Evolutionary conservation across 2,329 filamentous ascomycete genomes (phyloP).

Genomic region (Fusarium sp.): DNA sequence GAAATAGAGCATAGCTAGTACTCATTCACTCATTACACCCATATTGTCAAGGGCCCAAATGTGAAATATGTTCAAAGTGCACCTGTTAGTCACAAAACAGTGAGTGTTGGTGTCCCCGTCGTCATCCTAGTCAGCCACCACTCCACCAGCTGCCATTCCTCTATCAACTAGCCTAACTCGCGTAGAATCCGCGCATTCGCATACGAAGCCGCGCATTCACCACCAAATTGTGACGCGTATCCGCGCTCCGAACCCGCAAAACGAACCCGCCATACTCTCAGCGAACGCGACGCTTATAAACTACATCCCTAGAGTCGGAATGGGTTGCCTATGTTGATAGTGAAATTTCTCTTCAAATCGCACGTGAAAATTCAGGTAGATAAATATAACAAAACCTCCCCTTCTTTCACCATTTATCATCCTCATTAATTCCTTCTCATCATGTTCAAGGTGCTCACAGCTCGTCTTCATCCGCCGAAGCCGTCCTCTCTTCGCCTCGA

Average conservation of each 20-base stretch:
- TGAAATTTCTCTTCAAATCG: too few species aligned
- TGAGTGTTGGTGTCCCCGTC: neutral
- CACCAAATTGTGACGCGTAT: neutral
- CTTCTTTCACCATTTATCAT: neutral
- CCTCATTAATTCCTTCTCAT: neutral
- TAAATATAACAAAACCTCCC: neutral
- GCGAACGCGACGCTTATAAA: neutral
- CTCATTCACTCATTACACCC: neutral
- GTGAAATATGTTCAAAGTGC: too few species aligned
- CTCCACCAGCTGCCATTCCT: neutral
- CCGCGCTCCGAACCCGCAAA: neutral
- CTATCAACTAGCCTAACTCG: neutral
- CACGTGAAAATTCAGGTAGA: neutral
- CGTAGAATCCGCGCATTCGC: neutral
- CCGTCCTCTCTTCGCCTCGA: neutral
- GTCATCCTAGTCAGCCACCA: neutral
- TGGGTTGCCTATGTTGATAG: neutral
- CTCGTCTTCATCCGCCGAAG: neutral
- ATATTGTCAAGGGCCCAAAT: neutral
- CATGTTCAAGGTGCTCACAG: neutral
- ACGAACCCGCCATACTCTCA: neutral
- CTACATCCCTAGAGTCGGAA: neutral
- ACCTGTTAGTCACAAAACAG: neutral
- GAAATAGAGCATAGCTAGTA: neutral
- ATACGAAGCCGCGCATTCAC: neutral